Evolutionary conservation across 352 stramenopile species (phyloP).

Genomic region (Halophytophthora batemanensis): DNA sequence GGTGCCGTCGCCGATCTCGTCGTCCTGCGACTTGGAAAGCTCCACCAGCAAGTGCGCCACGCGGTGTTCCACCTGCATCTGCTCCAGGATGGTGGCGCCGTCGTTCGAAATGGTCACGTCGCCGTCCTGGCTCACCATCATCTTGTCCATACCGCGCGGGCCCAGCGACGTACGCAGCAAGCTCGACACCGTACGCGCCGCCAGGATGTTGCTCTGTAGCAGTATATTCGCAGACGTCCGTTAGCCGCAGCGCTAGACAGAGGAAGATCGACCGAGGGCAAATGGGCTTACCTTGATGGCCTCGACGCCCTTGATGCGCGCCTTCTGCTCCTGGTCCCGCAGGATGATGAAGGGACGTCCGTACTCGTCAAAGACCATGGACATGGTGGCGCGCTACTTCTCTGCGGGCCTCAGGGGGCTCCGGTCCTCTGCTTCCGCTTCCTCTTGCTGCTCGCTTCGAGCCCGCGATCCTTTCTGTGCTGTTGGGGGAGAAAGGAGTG

Average conservation of each 20-base stretch:
- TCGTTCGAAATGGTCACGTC: constrained; percentile 99
- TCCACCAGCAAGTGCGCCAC: constrained; percentile 99
- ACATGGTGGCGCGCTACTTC: constrained; percentile 52
- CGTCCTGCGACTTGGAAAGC: constrained; percentile 98
- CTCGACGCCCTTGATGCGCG: constrained; percentile 97
- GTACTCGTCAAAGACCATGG: constrained; percentile 98
- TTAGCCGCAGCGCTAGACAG: too few relatives aligned
- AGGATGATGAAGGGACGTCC: constrained; percentile 99
- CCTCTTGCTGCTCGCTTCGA: too few relatives aligned
- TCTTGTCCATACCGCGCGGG: constrained; percentile 98
- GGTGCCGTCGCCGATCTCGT: constrained; percentile 99
- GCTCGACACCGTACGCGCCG: constrained; percentile 95
- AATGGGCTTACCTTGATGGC: constrained; percentile 91
- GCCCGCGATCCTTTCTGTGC: constrained; percentile 16
- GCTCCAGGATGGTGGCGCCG: constrained; percentile 98
- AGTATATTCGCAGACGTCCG: background rate
- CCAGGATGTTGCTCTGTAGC: constrained; percentile 97
- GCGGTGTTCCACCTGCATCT: constrained; percentile 99
- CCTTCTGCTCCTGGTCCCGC: constrained; percentile 98
- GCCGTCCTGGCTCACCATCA: constrained; percentile 98
- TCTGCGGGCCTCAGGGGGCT: background rate
- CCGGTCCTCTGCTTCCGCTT: constrained; percentile 1
- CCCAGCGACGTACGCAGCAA: constrained; percentile 97
- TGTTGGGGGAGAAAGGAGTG: background rate
- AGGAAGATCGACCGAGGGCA: too few relatives aligned